Evolutionary conservation across 2,329 filamentous ascomycete species (phyloP).

Genomic region (Hypoxylon sp.): DNA sequence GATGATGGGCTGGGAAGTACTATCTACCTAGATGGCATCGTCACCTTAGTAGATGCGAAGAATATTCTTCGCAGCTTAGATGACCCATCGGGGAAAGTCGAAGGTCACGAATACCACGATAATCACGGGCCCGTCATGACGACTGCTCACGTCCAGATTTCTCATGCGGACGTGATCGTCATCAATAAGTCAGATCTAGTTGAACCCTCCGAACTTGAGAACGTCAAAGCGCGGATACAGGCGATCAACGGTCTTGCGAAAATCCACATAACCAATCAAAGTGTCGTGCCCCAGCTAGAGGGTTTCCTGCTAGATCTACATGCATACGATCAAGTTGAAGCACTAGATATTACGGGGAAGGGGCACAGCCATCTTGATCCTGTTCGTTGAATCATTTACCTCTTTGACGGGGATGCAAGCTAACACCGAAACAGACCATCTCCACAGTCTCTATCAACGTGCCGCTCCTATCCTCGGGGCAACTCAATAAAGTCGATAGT

Average conservation of each 20-base stretch:
- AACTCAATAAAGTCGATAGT: constrained; percentile 77
- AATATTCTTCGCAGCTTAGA: constrained; percentile 89
- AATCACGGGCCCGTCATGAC: constrained; percentile 80
- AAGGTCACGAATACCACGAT: constrained; percentile 66
- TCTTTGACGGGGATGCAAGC: constrained; percentile 11
- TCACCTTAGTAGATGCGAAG: constrained; percentile 95
- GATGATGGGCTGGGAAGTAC: constrained; percentile 95
- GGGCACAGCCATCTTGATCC: constrained; percentile 94
- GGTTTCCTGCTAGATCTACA: constrained; percentile 91
- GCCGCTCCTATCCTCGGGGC: constrained; percentile 68
- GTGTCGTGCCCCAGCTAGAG: constrained; percentile 84
- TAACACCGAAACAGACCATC: constrained; percentile 73
- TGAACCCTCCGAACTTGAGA: constrained; percentile 74
- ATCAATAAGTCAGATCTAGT: constrained; percentile 96
- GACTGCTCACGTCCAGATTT: constrained; percentile 95
- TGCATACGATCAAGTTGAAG: constrained; percentile 87
- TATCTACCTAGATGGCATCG: constrained; percentile 97
- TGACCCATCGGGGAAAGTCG: constrained; percentile 72
- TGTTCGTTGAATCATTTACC: constrained; percentile 62
- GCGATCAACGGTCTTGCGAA: constrained; percentile 93
- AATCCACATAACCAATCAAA: constrained; percentile 84
- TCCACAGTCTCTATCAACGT: constrained; percentile 83
- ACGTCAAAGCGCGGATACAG: constrained; percentile 77
- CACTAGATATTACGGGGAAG: constrained; percentile 78
- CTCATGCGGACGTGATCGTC: constrained; percentile 93